phyloP scores from a whole-genome alignment of 495 filamentous ascomycete species.

The Arthonia radiata region DNA sequence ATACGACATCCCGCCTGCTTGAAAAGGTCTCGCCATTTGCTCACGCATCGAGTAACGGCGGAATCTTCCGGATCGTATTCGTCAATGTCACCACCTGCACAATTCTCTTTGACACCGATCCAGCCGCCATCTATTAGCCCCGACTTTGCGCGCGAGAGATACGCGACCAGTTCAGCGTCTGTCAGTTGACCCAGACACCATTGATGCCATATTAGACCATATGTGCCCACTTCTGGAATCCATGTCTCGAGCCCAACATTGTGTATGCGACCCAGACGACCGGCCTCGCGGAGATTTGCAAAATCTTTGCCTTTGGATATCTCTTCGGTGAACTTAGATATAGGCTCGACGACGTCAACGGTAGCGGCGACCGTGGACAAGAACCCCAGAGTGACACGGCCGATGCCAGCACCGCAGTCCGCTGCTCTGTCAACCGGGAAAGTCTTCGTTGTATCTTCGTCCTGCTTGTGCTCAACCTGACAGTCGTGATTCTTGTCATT shows the following conservation, averaged over 20 bases:
- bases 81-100: too few species aligned
- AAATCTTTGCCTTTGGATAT: conserved; percentile 13
- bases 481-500: neutral
- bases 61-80: too few species aligned
- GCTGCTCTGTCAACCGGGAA: conserved; percentile 20
- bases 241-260: conserved; percentile 57
- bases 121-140: conserved; percentile 27
- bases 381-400: conserved; percentile 32
- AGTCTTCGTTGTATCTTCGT: too few species aligned
- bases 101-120: conserved; percentile 80
- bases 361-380: conserved; percentile 23
- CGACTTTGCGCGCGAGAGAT: conserved; percentile 32
- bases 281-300: conserved; percentile 3
- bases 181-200: conserved; percentile 86
- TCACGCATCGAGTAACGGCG: too few species aligned
- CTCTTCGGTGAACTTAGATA: conserved; percentile 26
- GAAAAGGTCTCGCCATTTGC: too few species aligned
- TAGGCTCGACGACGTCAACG: conserved; percentile 37
- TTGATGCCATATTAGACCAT: conserved; percentile 48
- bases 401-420: conserved; percentile 40
- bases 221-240: conserved; percentile 27
- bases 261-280: conserved; percentile 32
- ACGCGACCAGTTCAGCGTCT: conserved; percentile 48
- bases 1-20: too few species aligned
- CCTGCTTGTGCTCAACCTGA: too few species aligned